Percentiles rank a stretch among this genome's conserved stretches.
Evolutionary conservation across 2,329 filamentous ascomycete species (phyloP).

Genomic region (Botrytis elliptica): DNA sequence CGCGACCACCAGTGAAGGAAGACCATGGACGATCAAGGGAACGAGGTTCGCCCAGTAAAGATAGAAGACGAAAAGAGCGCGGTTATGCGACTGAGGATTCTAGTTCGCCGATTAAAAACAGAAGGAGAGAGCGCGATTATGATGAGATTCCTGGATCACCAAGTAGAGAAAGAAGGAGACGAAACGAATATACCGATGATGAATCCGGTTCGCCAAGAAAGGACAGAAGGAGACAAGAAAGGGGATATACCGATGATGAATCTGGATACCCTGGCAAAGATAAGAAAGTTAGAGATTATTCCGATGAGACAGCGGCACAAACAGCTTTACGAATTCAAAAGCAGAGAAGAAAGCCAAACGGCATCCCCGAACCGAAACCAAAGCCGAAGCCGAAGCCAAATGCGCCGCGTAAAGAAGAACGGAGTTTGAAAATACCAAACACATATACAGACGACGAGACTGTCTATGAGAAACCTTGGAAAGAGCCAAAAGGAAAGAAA

Average conservation of each 20-base stretch:
- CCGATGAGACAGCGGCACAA: conserved; percentile 10
- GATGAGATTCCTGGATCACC: conserved; percentile 17
- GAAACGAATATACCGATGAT: conserved; percentile 15
- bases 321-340: conserved; percentile 5
- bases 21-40: conserved; percentile 65
- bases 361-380: not conserved
- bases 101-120: not conserved
- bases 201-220: conserved; percentile 6
- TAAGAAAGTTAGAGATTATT: not conserved
- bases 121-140: conserved; percentile 11
- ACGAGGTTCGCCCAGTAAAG: conserved; percentile 37
- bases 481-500: conserved; percentile 41
- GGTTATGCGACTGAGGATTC: conserved; percentile 14
- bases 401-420: conserved; percentile 15
- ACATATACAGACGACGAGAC: conserved; percentile 30
- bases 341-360: conserved; percentile 8
- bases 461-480: conserved; percentile 27
- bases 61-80: conserved; percentile 13
- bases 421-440: conserved; percentile 3
- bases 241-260: conserved; percentile 16
- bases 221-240: conserved; percentile 6
- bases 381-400: not conserved
- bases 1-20: conserved; percentile 64
- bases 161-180: conserved; percentile 9
- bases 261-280: conserved; percentile 1